Evolutionary conservation across 164 flowering plant species (phyloP), one percentile per base, ranked within the genome.

Genomic region (Tetracentron sinense): DNA sequence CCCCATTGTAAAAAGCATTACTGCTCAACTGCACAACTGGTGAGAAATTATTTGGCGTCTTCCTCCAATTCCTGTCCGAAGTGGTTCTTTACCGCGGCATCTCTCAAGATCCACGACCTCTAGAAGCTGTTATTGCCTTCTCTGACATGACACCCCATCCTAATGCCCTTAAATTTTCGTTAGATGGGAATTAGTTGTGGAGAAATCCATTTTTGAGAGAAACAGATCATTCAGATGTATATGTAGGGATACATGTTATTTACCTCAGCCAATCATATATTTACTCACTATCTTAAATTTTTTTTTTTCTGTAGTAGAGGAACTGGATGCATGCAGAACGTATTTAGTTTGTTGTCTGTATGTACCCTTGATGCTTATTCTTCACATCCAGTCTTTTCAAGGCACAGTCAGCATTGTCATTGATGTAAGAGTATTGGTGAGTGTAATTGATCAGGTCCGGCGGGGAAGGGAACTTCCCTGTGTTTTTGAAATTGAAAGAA

Each of bases 1-100:
- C 52, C 94, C 89, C 1, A 64, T 92, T 33, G 79, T 81, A 1
- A 94, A 85, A 73, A 91, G 85, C 66, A 72, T 87, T 23, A 77
- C 96, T 56, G 60, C 96, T 35, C 85, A 93, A 74, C 71, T 93
- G 69, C 78, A 81, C 65, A 87, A 90, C 75, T 90, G 97, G 97
- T 92, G 83, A 82, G 44, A 19, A 26, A 17, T 42, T 38, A 51
- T 25, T 22, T 38, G 44, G 38, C 8, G 38, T 33, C 38, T 8
- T 33, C 44, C 44, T 8, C 44, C 38, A 33, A 33, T 33, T 4
- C 4, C 38, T 4, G 38, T 33, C 10, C 38, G 10, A 33, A 10
- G 10, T 33, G 38, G 6, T 33, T 10, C 4, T 33, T 10, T 4
- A 33, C 38, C 38, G 38, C 10, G 4, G 4, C 38, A 33, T 4